Evolutionary conservation across 192 early-diverging fungal species (phyloP), one percentile per base, ranked within the genome.

Genomic region (Geosiphon pyriformis): DNA sequence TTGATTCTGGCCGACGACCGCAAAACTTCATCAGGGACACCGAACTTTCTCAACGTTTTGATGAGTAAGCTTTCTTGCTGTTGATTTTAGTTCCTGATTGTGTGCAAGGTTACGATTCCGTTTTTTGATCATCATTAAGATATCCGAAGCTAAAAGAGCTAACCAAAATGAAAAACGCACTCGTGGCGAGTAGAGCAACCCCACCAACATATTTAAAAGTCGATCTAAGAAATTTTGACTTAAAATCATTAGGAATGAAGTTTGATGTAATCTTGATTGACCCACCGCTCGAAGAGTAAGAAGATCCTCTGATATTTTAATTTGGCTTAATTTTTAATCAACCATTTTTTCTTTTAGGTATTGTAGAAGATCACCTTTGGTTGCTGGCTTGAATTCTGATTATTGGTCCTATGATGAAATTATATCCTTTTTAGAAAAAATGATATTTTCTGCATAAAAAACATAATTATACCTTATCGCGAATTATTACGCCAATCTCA

Each of bases 211-310:
- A 71, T 56, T 42, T 84, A 20, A 64, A 77, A 3, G 73, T 75
- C 0, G 78, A 87, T 68, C 71, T 87, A 48, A 59, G 74, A 48
- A 73, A 60, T 4, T 82, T 84, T 53, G 74, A 85, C 32, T 70
- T 84, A 52, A 61, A 69, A 27, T 61, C 48, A 2, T 58, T 85
- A 18, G 74, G 73, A 15, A 56, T 51, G 3, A 69, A 76, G 59
- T 85, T 85, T 72, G 85, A 87, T 70, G 85, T 87, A 20, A 84
- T 87, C 51, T 65, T 87, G 1, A 74, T 87, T 37, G 85, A 87
- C 64, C 85, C 83, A 17, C 82, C 82, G 12, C 59, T 83, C 56
- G 61, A 73, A 65, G 83, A 85, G 73, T 82, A 74, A 27, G 77
- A 65, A 25, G 34, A 53, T 20, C 18, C 12, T 3, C 6, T 37